These are phyloP conservation scores for Hericium coralloides DNA, from an alignment of 768 basidiomycete genomes.

Conservation along the genomic window DNA sequence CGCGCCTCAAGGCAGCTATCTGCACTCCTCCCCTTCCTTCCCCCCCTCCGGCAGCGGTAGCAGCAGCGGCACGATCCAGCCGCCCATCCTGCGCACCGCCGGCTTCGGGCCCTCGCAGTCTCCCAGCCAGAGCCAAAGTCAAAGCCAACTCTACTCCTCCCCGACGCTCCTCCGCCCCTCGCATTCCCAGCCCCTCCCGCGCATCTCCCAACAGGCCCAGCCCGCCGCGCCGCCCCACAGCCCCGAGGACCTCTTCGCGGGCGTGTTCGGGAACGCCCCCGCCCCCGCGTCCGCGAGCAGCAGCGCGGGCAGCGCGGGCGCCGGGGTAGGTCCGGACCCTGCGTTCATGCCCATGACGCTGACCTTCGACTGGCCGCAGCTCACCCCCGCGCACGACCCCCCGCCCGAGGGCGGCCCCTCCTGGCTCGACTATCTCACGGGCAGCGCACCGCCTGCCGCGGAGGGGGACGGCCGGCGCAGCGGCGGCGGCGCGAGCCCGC, in stretches of 20 bases:
- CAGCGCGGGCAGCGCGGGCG: not conserved
- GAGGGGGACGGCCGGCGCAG: no score
- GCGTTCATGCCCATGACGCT: constrained; percentile 12
- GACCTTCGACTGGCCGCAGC: constrained; percentile 18
- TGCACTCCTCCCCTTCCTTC: not conserved
- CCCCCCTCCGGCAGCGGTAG: not conserved
- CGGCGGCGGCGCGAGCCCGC: no score
- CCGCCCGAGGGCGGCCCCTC: constrained; percentile 5
- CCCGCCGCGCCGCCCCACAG: constrained; percentile 6
- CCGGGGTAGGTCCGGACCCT: constrained; percentile 7
- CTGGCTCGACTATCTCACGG: constrained; percentile 13
- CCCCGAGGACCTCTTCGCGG: constrained; percentile 13
- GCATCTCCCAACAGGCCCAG: constrained; percentile 10
- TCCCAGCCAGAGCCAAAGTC: no score
- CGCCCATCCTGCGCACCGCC: not conserved
- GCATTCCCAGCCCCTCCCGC: constrained; percentile 1
- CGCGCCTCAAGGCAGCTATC: not conserved
- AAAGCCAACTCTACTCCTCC: not conserved
- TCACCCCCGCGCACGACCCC: constrained; percentile 7
- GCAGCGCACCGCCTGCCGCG: no score
- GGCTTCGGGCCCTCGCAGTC: not conserved
- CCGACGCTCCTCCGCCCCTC: not conserved
- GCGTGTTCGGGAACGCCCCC: constrained; percentile 15
- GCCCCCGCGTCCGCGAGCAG: not conserved
- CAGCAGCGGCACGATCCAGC: not conserved